Evolutionary conservation across 2,329 filamentous ascomycete genomes (phyloP).

Genomic region (Simplicillium sp.): DNA sequence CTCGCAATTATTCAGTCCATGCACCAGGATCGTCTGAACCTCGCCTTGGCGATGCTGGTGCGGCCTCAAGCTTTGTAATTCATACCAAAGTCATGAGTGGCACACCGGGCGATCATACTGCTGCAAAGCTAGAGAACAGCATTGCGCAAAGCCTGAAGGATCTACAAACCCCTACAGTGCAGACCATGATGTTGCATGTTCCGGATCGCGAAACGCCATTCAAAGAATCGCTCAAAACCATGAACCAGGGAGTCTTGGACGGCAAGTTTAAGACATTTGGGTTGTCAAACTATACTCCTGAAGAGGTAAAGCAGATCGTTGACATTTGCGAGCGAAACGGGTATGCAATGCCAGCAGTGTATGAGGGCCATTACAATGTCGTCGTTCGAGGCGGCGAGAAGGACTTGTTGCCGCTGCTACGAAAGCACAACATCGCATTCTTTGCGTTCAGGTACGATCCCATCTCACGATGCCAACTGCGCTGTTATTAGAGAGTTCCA

Average conservation of each 20-base stretch:
- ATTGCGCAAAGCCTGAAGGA: constrained; percentile 21
- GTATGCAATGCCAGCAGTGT: constrained; percentile 32
- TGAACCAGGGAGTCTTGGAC: constrained; percentile 27
- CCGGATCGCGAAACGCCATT: constrained; percentile 33
- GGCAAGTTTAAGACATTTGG: constrained; percentile 36
- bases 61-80: constrained; percentile 19
- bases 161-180: constrained; percentile 15
- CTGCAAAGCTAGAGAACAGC: constrained; percentile 15
- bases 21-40: constrained; percentile 18
- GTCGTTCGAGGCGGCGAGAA: constrained; percentile 30
- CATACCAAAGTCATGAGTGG: constrained; percentile 23
- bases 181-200: constrained; percentile 31
- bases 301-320: constrained; percentile 32
- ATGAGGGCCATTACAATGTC: constrained; percentile 38
- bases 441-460: constrained; percentile 30
- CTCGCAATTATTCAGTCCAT: constrained; percentile 19
- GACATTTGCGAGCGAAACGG: constrained; percentile 30
- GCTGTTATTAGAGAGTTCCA: background rate
- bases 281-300: constrained; percentile 33
- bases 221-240: constrained; percentile 28
- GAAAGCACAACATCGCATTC: constrained; percentile 30
- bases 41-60: constrained; percentile 16
- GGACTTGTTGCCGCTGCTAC: constrained; percentile 29
- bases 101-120: constrained; percentile 16
- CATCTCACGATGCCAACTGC: background rate